Percentiles rank a stretch among this genome's conserved stretches.
Conservation (phyloP, 176 grass and related monocot species). For the Aegilops bicornis region DNA sequence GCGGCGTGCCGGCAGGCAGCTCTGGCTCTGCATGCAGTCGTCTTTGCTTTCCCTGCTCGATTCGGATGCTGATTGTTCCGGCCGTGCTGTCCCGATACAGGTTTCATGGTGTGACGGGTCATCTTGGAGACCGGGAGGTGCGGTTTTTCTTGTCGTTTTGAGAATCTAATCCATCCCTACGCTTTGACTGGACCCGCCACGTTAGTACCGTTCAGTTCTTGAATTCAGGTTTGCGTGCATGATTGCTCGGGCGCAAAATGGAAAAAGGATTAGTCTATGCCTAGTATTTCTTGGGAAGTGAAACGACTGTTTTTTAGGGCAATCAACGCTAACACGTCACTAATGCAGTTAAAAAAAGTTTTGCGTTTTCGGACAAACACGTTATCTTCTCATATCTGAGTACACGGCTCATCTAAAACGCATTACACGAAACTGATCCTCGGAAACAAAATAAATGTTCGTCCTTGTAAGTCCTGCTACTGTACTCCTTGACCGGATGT, state of each 20-base stretch:
- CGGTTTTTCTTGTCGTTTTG: slow-evolving; percentile 19
- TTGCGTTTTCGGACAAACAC: not conserved
- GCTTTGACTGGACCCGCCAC: slow-evolving; percentile 29
- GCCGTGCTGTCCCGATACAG: not conserved
- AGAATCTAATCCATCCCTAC: not conserved
- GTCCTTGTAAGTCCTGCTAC: not conserved
- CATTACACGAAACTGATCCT: not conserved
- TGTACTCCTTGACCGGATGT: not conserved
- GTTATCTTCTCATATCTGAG: not conserved
- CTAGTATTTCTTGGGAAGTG: not conserved
- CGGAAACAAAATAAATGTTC: not conserved
- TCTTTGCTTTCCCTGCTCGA: not conserved
- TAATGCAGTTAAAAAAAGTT: no score
- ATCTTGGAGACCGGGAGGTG: slow-evolving; percentile 2
- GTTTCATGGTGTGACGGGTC: slow-evolving; percentile 4
- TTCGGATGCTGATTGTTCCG: slow-evolving; percentile 32
- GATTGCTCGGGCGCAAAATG: not conserved
- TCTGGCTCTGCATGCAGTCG: slow-evolving; percentile 15
- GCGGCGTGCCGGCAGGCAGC: slow-evolving; percentile 9
- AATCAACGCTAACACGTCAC: not conserved
- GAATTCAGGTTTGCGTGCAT: not conserved
- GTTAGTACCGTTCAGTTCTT: not conserved
- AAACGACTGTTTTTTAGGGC: not conserved
- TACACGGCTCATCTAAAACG: no score
- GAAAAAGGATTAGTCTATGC: not conserved